Percentiles rank a stretch among this genome's conserved stretches.
Evolutionary conservation across 495 filamentous ascomycete species (phyloP).

Genomic region (Oidiodendron maius): DNA sequence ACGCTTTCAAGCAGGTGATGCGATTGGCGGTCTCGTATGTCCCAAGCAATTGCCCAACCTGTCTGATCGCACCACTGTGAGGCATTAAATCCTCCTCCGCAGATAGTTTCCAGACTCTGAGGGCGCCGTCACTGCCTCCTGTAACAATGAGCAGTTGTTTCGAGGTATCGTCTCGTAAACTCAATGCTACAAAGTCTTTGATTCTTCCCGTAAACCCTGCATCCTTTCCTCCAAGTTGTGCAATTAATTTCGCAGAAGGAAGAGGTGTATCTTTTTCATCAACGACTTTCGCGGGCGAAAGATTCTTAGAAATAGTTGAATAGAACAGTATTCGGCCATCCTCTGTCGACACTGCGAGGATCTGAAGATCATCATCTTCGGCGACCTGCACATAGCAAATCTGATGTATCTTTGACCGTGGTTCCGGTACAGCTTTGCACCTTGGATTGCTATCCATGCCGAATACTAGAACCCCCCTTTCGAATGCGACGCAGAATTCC

Average conservation of each 20-base stretch:
- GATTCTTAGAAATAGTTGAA: slow-evolving; percentile 46
- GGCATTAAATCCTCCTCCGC: slow-evolving; percentile 31
- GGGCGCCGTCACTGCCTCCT: slow-evolving; percentile 73
- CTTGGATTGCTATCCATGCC: slow-evolving; percentile 80
- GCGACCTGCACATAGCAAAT: slow-evolving; percentile 59
- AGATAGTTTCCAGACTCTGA: slow-evolving; percentile 67
- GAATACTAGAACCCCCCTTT: slow-evolving; percentile 78
- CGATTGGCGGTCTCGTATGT: slow-evolving; percentile 80
- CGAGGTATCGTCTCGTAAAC: slow-evolving; percentile 29
- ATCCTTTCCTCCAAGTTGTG: slow-evolving; percentile 70
- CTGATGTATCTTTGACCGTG: slow-evolving; percentile 75
- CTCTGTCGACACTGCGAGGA: slow-evolving; percentile 83
- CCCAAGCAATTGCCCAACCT: slow-evolving; percentile 67
- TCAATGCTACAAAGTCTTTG: slow-evolving; percentile 79
- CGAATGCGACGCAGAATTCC: slow-evolving; percentile 84
- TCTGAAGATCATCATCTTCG: slow-evolving; percentile 34
- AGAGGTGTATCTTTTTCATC: slow-evolving; percentile 29
- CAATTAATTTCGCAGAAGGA: slow-evolving; percentile 52
- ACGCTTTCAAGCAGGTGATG: slow-evolving; percentile 84
- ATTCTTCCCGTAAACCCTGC: slow-evolving; percentile 57
- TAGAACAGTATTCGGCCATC: slow-evolving; percentile 88
- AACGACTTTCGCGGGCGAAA: slow-evolving; percentile 20
- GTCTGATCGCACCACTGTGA: slow-evolving; percentile 30
- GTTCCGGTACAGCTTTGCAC: slow-evolving; percentile 60
- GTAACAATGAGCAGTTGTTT: slow-evolving; percentile 58